Evolutionary conservation across 768 basidiomycete species (phyloP), one percentile per base, ranked within the genome.

Genomic region (Hericium coralloides): DNA sequence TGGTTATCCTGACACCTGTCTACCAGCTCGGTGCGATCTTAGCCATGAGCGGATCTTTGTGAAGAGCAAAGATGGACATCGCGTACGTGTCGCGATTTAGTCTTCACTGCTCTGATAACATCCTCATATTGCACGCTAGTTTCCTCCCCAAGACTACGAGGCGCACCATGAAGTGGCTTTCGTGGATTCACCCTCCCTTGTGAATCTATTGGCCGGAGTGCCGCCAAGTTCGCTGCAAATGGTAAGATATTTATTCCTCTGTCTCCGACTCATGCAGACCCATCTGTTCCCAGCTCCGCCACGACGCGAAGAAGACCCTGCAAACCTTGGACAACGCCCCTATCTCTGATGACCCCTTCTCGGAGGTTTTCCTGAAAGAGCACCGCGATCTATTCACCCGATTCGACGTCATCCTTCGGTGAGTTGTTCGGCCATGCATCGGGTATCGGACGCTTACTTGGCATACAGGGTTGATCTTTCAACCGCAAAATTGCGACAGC

Each of bases 151-250:
- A 45, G 81, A 84, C 49, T 91, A 88, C 63, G 58, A 66, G 18
- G 70, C 70, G 25, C 68, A 74, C 47, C 73, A 79, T 54, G 72
- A 75, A 3, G 77, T 84, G 8, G 76, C 88, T 18, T 83, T 95
- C 52, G 86, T 95, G 1, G 94, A 95, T 64, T 79, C 86, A 1
- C 78, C 83, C 0, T 90, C 92, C 0, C 77, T 77, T 8, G 74
- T 87, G 49, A 98, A 99, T 66, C 65, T 95, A 10, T 70, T 95
- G 20, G 81, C 84, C 0, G 84, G 80, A 9, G 79, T 95, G 31
- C 89, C 94, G 18, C 62, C 82, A 14, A 79, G 87, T 2, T 93
- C 92, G 1, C 74, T 98, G 1, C 80, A 89, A 52, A 72, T 95
- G 70, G 89, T 94, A 67, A 64, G 78, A 49, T 26, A 38, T 12